phyloP scores from a whole-genome alignment of 1,284 basidiomycete genomes.

The Chalciporus piperatoides region DNA sequence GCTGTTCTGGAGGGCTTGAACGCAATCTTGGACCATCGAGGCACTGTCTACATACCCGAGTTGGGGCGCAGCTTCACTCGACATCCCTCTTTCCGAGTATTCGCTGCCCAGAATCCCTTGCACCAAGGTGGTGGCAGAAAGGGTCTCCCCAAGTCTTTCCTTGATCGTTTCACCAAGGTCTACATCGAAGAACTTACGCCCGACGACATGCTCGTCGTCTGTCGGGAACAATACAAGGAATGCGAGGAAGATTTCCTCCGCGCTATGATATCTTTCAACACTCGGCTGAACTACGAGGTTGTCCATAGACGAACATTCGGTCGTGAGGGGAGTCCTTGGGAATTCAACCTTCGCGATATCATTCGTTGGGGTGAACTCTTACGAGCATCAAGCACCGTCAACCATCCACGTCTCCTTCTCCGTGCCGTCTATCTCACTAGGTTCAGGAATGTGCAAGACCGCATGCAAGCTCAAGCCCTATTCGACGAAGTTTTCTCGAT shows the following conservation, averaged over 20 bases:
- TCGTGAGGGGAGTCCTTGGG: slow-evolving; percentile 91
- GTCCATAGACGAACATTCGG: slow-evolving; percentile 71
- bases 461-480: slow-evolving; percentile 53
- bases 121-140: slow-evolving; percentile 97
- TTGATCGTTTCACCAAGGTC: slow-evolving; percentile 98
- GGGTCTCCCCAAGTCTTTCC: slow-evolving; percentile 94
- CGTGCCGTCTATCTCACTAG: slow-evolving; percentile 80
- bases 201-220: slow-evolving; percentile 80
- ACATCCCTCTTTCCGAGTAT: slow-evolving; percentile 92
- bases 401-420: slow-evolving; percentile 48
- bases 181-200: slow-evolving; percentile 86
- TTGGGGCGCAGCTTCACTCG: slow-evolving; percentile 85
- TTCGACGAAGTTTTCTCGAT: slow-evolving; percentile 62
- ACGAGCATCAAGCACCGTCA: slow-evolving; percentile 36
- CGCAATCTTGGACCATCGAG: slow-evolving; percentile 94
- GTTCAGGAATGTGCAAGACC: slow-evolving; percentile 76
- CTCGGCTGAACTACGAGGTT: slow-evolving; percentile 67
- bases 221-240: slow-evolving; percentile 69
- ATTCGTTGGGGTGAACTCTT: slow-evolving; percentile 84
- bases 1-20: slow-evolving; percentile 97
- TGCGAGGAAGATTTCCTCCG: slow-evolving; percentile 54
- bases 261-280: slow-evolving; percentile 86
- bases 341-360: slow-evolving; percentile 97
- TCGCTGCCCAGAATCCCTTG: slow-evolving; percentile 97
- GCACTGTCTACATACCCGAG: slow-evolving; percentile 94